Evolutionary conservation across 1,139 yeast genomes (phyloP).

Genomic region (Candida glucosophila): DNA sequence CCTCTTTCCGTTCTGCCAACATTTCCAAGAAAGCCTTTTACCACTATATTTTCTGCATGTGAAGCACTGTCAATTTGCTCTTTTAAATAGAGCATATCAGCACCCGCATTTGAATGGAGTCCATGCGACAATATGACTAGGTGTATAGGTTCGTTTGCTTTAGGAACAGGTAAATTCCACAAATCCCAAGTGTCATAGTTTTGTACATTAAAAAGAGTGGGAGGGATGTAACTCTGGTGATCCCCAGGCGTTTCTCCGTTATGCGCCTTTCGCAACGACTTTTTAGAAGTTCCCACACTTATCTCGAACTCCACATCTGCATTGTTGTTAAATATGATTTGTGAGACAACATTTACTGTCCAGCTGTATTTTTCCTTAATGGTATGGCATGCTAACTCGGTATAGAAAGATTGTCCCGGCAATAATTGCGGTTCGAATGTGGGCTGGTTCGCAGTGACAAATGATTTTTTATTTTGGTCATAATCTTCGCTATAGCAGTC

Average conservation of each 20-base stretch:
- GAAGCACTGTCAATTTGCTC: slow-evolving; percentile 61
- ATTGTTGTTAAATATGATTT: slow-evolving; percentile 65
- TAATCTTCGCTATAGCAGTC: slow-evolving; percentile 67
- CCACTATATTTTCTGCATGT: slow-evolving; percentile 55
- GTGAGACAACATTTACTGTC: slow-evolving; percentile 82
- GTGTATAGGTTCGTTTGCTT: slow-evolving; percentile 50
- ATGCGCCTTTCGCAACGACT: slow-evolving; percentile 32
- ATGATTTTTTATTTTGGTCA: slow-evolving; percentile 43
- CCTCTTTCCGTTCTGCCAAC: slow-evolving; percentile 90
- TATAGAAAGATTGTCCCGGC: slow-evolving; percentile 56
- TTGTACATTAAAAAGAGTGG: slow-evolving; percentile 26
- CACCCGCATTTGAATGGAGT: slow-evolving; percentile 77
- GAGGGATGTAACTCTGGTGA: slow-evolving; percentile 22
- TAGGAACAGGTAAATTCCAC: slow-evolving; percentile 56
- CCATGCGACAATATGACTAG: slow-evolving; percentile 85
- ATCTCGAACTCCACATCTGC: slow-evolving; percentile 69
- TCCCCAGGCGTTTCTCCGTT: slow-evolving; percentile 16
- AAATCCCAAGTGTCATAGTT: slow-evolving; percentile 59
- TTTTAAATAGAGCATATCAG: slow-evolving; percentile 81
- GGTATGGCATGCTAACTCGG: slow-evolving; percentile 35
- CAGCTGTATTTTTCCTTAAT: slow-evolving; percentile 46
- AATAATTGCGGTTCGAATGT: slow-evolving; percentile 56
- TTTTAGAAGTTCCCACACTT: slow-evolving; percentile 44
- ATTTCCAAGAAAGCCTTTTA: slow-evolving; percentile 77
- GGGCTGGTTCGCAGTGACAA: slow-evolving; percentile 62